Conservation (phyloP, 2,329 filamentous ascomycete genomes). For the Neonectria coccinea region DNA sequence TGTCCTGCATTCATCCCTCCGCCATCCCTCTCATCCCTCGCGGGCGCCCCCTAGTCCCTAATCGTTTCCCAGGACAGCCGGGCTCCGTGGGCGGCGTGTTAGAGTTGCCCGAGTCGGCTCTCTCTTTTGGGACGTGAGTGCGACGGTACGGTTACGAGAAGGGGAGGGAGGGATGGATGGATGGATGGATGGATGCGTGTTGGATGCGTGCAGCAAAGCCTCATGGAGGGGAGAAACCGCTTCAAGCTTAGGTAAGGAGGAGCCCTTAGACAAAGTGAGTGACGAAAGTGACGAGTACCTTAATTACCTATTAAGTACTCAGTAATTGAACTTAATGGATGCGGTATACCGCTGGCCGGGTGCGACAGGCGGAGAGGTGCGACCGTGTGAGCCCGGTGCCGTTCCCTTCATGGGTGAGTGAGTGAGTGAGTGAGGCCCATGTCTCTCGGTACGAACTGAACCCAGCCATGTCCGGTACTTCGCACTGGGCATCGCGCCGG, state of each 20-base stretch:
- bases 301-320: no score
- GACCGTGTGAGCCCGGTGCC: neutral
- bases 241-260: neutral
- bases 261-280: no score
- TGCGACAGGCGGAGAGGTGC: conserved; percentile 9
- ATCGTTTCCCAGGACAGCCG: conserved; percentile 16
- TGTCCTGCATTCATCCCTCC: conserved; percentile 22
- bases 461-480: neutral
- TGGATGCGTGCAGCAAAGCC: neutral
- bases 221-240: neutral
- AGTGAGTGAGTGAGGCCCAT: conserved; percentile 5
- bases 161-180: neutral
- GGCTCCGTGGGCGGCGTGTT: conserved; percentile 8
- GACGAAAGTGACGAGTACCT: no score
- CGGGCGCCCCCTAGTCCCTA: conserved; percentile 15
- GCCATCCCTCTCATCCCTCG: conserved; percentile 16
- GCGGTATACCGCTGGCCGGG: conserved; percentile 1
- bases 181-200: neutral
- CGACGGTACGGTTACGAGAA: conserved; percentile 1
- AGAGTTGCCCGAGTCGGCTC: conserved; percentile 11
- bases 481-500: neutral
- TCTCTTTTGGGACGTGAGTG: conserved; percentile 4
- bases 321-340: conserved; percentile 2
- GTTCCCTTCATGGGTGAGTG: no score
- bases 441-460: conserved; percentile 24